Conservation (phyloP, 2,329 filamentous ascomycete genomes). For the Chaetomium globosum region DNA sequence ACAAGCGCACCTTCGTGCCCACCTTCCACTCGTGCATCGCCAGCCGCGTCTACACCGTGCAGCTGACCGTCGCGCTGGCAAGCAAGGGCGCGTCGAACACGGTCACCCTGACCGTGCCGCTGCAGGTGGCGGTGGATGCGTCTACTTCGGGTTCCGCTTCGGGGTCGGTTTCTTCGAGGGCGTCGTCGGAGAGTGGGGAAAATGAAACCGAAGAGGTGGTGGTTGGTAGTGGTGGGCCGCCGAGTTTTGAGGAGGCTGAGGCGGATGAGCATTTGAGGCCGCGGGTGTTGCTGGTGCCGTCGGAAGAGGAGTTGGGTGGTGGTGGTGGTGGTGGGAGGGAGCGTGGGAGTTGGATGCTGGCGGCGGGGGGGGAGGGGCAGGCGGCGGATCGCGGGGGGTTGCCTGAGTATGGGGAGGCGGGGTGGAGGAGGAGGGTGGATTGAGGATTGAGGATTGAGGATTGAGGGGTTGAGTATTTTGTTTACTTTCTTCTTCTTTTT, state of each 20-base stretch:
- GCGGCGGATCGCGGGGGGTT: conserved; percentile 35
- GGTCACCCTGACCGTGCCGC: conserved; percentile 51
- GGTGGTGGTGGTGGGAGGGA: neutral
- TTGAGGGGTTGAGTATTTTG: too few relatives aligned
- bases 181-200: neutral
- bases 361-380: conserved; percentile 9
- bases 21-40: conserved; percentile 62
- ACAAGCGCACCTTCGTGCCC: conserved; percentile 56
- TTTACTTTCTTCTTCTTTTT: too few relatives aligned
- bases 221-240: conserved; percentile 41
- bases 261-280: conserved; percentile 50
- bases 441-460: too few relatives aligned
- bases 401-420: conserved; percentile 37
- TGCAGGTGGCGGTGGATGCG: conserved; percentile 55
- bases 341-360: conserved; percentile 7
- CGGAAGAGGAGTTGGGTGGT: conserved; percentile 2
- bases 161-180: too few relatives aligned
- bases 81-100: conserved; percentile 45
- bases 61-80: conserved; percentile 47
- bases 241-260: conserved; percentile 55
- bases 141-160: too few relatives aligned
- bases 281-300: conserved; percentile 46
- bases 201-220: conserved; percentile 1
- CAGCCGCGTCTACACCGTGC: conserved; percentile 58
- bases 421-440: conserved; percentile 19